Evolutionary conservation across 2,329 filamentous ascomycete species (phyloP), one percentile per base, ranked within the genome.

Genomic region (Aspergillus clavatus): DNA sequence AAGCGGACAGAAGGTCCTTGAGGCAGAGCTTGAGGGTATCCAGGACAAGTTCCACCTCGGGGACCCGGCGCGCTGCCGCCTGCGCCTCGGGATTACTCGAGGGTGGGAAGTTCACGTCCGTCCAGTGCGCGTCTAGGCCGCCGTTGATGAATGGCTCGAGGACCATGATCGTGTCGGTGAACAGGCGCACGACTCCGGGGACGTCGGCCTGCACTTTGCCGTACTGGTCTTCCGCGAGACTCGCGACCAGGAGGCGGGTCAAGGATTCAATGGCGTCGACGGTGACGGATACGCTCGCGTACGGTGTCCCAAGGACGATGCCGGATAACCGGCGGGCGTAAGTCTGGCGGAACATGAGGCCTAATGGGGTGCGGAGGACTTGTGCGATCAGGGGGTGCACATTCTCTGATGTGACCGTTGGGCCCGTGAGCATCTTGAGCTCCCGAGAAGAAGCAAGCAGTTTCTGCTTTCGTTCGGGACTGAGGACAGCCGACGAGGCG

Each of bases 201-300:
- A 97, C 82, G 52, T 93, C 87, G 35, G 82, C 77, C 54, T 94
- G 85, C n/a, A 94, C 91, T 55, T 87, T 86, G 11, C 91, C 91
- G 60, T 83, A 93, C 38, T 78, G 78, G 63, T 97, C 91, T 66
- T 97, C 90, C 3, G 74, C 72, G 43, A 96, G 69, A 65, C 86
- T 91, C 50, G 79, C 79, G 3, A 88, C 78, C 0, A 87, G 79
- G 22, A 97, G 75, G 40, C 78, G 76, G 10, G 80, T 81, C 29
- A 93, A 70, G 0, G 84, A 79, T 47, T 82, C 81, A n/a, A 83
- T 75, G 1, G 87, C 85, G 61, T 91, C 82, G 40, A 86, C 68
- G 54, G 89, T 84, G 12, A 85, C 71, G 23, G 79, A 80, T 1
- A 81, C 72, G 59, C 86, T 82, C 3, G 84, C 85, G 58, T 85